Percentiles rank a stretch among this genome's conserved stretches.
Evolutionary conservation across 768 basidiomycete species (phyloP).

Genomic region (Boletus coccyginus): DNA sequence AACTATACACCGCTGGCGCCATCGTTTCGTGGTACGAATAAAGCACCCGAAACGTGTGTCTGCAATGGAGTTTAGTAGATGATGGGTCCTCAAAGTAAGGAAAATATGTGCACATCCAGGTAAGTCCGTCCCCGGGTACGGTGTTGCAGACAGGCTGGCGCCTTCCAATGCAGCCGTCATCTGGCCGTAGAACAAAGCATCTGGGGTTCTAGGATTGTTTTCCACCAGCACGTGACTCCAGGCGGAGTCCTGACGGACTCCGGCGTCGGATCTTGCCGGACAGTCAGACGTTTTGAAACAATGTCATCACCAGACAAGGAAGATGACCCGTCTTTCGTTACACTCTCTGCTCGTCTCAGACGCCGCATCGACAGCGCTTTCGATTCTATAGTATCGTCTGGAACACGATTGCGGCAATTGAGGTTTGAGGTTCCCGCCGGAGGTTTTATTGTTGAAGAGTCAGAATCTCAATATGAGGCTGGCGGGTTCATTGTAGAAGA

Average conservation of each 20-base stretch:
- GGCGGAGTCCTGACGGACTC: no score
- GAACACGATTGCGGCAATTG: not conserved
- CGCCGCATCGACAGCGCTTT: constrained; percentile 54
- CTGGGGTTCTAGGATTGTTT: constrained; percentile 6
- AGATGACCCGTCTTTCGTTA: constrained; percentile 35
- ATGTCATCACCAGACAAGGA: constrained; percentile 8
- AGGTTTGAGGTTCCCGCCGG: constrained; percentile 19
- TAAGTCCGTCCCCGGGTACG: constrained; percentile 30
- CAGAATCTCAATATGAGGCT: constrained; percentile 15
- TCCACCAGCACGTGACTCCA: no score
- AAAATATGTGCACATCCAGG: constrained; percentile 29
- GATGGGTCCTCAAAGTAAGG: not conserved
- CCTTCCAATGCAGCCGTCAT: constrained; percentile 37
- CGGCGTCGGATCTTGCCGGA: no score
- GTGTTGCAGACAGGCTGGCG: constrained; percentile 35
- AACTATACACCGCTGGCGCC: constrained; percentile 33
- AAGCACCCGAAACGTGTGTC: constrained; percentile 40
- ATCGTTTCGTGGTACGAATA: constrained; percentile 37
- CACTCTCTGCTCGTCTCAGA: constrained; percentile 42
- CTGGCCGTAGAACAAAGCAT: constrained; percentile 41
- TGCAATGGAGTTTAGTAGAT: constrained; percentile 8
- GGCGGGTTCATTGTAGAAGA: constrained; percentile 34
- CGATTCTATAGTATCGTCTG: constrained; percentile 25
- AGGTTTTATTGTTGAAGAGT: constrained; percentile 35
- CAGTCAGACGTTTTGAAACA: no score